Evolutionary conservation across 345 rosid species (phyloP), one percentile per base, ranked within the genome.

Genomic region (Melaleuca alternifolia): DNA sequence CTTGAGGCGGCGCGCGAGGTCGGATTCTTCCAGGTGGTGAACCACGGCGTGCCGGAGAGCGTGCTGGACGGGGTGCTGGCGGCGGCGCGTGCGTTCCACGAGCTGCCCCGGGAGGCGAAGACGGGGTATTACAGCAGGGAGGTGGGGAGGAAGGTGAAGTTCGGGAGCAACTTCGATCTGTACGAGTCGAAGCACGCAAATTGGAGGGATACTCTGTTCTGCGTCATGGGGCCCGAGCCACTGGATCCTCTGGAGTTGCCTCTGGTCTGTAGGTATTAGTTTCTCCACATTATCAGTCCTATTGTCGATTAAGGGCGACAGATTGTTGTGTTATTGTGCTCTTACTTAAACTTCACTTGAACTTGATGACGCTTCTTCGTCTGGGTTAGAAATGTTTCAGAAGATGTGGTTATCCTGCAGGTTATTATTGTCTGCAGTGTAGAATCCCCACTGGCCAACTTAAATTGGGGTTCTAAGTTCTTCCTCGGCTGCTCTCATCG

Each of bases 1-100:
- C 84, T 50, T 61, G 56, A 46, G 57, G 91, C 92, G 28, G 90
- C 89, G 28, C 88, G 37, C 86, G 91, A 76, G 54, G 87, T 89
- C 50, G 92, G 92, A 28, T 89, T 90, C 84, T 90, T 90, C 86
- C 91, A 89, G 89, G 87, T 90, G 82, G 86, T 90, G 56, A 88
- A 87, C 65, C 92, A 90, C 56, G 91, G 87, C 10, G 56, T 89
- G 14, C 81, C 54, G 7, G 52, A 7, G 85, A 79, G 62, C 76
- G 51, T 86, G 75, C n/a, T 89, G 81, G 92, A 85, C 7, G 87
- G 51, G 86, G 81, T 86, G 89, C 15, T 90, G 87, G 85, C 79
- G 85, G 89, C 87, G 51, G 85, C 76, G 11, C 85, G 90, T 54
- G 86, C 84, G 37, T 85, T 89, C 81, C 89, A 90, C 84, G 89